These are phyloP conservation scores for Talaromyces trachyspermus DNA, from an alignment of 495 filamentous ascomycete species.

Conservation along the genomic window DNA sequence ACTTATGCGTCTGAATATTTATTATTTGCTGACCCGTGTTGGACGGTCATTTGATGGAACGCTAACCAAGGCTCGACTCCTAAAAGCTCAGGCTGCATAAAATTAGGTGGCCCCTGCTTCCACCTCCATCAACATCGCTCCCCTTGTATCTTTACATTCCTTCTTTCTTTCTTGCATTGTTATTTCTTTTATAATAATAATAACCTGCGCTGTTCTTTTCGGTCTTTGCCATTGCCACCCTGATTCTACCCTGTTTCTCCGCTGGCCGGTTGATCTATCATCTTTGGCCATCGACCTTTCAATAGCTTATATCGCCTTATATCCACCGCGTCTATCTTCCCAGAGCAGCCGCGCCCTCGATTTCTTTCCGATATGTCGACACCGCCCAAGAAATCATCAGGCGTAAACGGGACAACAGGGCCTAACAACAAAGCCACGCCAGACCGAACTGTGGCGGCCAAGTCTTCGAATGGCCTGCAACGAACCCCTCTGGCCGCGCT, in stretches of 20 bases:
- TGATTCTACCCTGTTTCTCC: no score
- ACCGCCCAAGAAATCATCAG: slow-evolving; percentile 2
- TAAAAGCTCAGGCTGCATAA: slow-evolving; percentile 3
- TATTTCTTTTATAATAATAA: not conserved
- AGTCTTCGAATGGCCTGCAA: slow-evolving; percentile 36
- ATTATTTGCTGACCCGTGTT: no score
- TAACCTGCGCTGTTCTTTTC: no score
- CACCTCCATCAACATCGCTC: not conserved
- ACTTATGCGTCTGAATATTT: no score
- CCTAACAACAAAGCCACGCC: slow-evolving; percentile 4
- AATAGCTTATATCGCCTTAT: not conserved
- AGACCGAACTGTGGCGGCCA: slow-evolving; percentile 2
- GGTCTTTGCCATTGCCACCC: no score
- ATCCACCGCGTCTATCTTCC: not conserved
- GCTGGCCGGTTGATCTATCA: slow-evolving; percentile 1
- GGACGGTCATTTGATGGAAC: no score
- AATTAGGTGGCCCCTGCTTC: slow-evolving; percentile 7
- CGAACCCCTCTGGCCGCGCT: slow-evolving; percentile 33
- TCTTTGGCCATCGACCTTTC: not conserved
- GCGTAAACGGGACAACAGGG: not conserved
- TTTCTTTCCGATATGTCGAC: slow-evolving; percentile 3
- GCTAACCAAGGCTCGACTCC: no score
- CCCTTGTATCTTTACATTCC: not conserved
- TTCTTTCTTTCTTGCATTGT: not conserved
- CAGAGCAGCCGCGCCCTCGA: slow-evolving; percentile 1